Evolutionary conservation across 164 flowering plant species (phyloP).

Genomic region (Saururus chinensis): DNA sequence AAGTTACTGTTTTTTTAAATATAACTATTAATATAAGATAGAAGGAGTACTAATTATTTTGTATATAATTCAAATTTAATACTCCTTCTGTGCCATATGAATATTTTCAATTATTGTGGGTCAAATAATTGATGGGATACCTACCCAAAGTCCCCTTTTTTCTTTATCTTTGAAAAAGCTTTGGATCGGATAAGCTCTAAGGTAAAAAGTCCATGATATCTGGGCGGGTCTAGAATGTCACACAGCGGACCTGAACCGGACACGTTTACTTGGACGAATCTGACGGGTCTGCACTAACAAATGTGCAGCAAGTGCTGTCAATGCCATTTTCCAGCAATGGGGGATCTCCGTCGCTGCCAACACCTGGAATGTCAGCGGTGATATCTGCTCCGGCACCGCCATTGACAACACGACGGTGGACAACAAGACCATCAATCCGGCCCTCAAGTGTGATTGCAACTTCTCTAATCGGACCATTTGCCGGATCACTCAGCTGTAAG

Average conservation of each 20-base stretch:
- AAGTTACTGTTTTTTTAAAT: too few species aligned
- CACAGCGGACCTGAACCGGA: too few species aligned
- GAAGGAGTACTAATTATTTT: too few species aligned
- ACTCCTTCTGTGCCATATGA: too few species aligned
- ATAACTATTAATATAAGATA: too few species aligned
- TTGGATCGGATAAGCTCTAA: too few species aligned
- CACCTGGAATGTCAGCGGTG: constrained; percentile 14
- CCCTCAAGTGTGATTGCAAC: constrained; percentile 10
- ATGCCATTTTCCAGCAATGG: constrained; percentile 4
- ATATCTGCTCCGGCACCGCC: constrained; percentile 13
- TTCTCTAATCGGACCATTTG: constrained; percentile 5
- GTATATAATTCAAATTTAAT: too few species aligned
- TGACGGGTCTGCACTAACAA: neutral
- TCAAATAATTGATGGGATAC: neutral
- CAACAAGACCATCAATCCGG: constrained; percentile 6
- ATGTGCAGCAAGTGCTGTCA: constrained; percentile 3
- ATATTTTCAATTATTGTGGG: too few species aligned
- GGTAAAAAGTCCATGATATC: too few species aligned
- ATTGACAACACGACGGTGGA: constrained; percentile 6
- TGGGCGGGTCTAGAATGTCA: neutral
- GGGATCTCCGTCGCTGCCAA: neutral
- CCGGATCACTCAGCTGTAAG: constrained; percentile 13
- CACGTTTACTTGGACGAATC: neutral
- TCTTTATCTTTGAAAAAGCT: too few species aligned
- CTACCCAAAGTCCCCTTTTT: too few species aligned